Base-by-base conservation (phyloP, 345 rosid species). In the Rhizophora mangle region DNA sequence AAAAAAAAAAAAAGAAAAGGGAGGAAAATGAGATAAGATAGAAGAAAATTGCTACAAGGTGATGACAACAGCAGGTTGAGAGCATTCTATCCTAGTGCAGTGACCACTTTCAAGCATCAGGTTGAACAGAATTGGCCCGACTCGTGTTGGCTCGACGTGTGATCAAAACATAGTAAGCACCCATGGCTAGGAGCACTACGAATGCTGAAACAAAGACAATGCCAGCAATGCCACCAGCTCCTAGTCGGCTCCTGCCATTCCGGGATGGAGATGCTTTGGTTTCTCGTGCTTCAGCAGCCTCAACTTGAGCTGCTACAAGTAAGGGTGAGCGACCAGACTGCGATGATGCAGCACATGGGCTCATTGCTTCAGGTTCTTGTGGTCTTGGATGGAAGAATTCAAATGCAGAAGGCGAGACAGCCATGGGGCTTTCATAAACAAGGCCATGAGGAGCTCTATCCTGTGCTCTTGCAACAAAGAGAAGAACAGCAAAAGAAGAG, bases 401-500 rank as follows among this genome's bases (percentile, higher is more conserved):
- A 70, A 82, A 83, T 10, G 96, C 94, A 32, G 93, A 84, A 7
- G 97, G 96, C 18, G 99, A 80, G 65, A 95, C 87, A 2, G 96
- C 91, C 69, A 66, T 34, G 1, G 97, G 99, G 8, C 51, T 83
- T 77, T 88, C 91, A 47, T 86, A 69, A 61, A 68, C 84, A 0
- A 95, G 77, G 2, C 99, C 99, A 62, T 95, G 99, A 62, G 97
- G 99, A 69, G 96, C 96, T 81, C 99, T 83, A 26, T 70, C 91
- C 73, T 92, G 88, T 20, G 88, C 93, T 63, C 51, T 64, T 31
- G 85, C 81, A 2, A 76, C 32, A 67, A 74, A 77, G 24, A 83
- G 61, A 66, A 55, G 59, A 55, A 84, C 32, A 63, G 84, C 6
- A 24, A 80, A 27, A 74, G 76, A 63, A 59, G 77, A 79, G 63